A percentile compares a stretch with the other conserved stretches of the same genome.
Conservation (phyloP, 2,329 filamentous ascomycete genomes). For the Claviceps sp. region DNA sequence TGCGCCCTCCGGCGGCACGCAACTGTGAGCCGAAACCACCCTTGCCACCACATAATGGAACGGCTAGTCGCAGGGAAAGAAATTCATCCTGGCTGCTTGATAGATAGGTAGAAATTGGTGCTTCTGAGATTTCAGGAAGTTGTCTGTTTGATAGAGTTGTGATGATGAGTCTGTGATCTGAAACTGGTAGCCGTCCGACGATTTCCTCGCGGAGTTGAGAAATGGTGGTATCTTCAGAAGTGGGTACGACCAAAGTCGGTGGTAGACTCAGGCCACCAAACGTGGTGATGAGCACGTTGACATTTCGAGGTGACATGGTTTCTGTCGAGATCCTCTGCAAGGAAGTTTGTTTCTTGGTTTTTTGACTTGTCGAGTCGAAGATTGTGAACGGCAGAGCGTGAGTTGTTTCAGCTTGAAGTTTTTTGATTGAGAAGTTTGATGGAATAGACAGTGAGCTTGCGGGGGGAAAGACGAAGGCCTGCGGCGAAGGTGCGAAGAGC, state of each 20-base stretch:
- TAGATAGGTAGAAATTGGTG: conserved; percentile 49
- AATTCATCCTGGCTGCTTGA: conserved; percentile 47
- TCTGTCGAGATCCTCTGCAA: background rate
- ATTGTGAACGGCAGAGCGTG: background rate
- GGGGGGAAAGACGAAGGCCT: background rate
- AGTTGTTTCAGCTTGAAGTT: background rate
- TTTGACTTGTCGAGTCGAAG: background rate
- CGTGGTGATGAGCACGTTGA: conserved; percentile 77
- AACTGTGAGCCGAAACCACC: conserved; percentile 96
- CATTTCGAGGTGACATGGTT: conserved; percentile 40
- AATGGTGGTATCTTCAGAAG: conserved; percentile 51
- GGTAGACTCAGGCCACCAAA: conserved; percentile 75
- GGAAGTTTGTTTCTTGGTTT: background rate
- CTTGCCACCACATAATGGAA: conserved; percentile 80
- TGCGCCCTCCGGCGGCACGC: conserved; percentile 89
- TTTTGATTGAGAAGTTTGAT: background rate
- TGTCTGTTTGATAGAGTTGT: conserved; percentile 71
- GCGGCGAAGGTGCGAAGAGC: background rate
- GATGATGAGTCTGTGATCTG: conserved; percentile 52
- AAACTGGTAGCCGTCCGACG: conserved; percentile 45
- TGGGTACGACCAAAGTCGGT: conserved; percentile 65
- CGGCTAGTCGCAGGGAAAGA: conserved; percentile 67
- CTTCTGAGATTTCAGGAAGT: conserved; percentile 39
- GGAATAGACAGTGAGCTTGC: background rate
- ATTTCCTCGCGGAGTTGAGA: conserved; percentile 52